Base-by-base conservation (phyloP, 805 yeast genomes). In the Candida corydali region DNA sequence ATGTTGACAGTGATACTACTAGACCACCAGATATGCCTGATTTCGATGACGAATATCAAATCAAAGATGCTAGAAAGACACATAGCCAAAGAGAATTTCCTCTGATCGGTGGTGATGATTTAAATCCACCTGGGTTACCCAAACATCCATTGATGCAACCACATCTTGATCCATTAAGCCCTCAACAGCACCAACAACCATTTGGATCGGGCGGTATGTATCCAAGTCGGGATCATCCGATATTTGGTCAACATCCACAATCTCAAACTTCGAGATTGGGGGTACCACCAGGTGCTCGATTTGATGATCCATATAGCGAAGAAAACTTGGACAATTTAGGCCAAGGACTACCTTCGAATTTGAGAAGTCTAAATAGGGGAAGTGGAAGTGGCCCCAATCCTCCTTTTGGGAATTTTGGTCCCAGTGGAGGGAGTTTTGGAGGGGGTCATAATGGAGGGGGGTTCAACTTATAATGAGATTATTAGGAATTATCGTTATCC, bases 21-120 rank as follows among this genome's bases (percentile, higher is more conserved):
- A 17, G 26, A 11, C 63, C 68, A 2, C 36, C 46, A 15, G 73
- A 68, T 44, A 65, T 73, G 52, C 81, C 81, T 1, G 74, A 63
- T 23, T 76, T 73, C 41, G 78, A 73, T 17, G 78, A 73, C 47
- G 82, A 76, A 43, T 68, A 66, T 36, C 74, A 76, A 45, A 51
- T 65, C 24, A 35, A 36, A 14, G 37, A 19, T 17, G 27, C 43
- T 9, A 31, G 37, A 8, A 31, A 42, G 5, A 14, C 9, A 4
- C 17, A 20, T 20, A 12, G 18, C 8, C 17, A 17, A 41, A 3
- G 15, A 2, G 12, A 12, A 14, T 24, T 44, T 14, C 63, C 67
- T 4, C 37, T 64, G 0, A 63, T 74, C 26, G 84, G 83, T 0
- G 71, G 67, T 22, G 50, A 63, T 9, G 84, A 78, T 49, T 54